phyloP scores from a whole-genome alignment of 2,329 filamentous ascomycete species.

The Botryotinia calthae region DNA sequence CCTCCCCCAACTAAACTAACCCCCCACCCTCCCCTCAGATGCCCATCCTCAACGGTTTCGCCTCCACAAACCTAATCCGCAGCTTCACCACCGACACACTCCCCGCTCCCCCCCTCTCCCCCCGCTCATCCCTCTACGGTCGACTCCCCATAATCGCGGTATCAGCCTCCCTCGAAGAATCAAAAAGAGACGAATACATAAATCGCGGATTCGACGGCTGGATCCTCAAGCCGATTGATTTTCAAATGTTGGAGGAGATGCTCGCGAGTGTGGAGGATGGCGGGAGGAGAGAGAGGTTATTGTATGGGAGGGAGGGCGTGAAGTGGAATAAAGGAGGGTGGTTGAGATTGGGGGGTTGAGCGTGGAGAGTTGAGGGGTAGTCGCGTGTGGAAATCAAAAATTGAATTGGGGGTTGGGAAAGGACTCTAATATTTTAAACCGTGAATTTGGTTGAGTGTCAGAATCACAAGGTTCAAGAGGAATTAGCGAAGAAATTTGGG shows the following conservation, averaged over 20 bases:
- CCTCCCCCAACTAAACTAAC: not conserved
- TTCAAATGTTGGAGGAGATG: slow-evolving; percentile 67
- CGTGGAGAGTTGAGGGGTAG: slow-evolving; percentile 67
- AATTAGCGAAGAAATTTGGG: not conserved
- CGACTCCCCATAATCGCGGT: slow-evolving; percentile 82
- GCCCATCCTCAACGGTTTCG: slow-evolving; percentile 84
- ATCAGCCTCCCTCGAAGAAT: slow-evolving; percentile 68
- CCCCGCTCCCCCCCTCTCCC: slow-evolving; percentile 31
- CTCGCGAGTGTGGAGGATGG: slow-evolving; percentile 66
- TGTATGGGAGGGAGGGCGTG: slow-evolving; percentile 63
- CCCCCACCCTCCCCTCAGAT: slow-evolving; percentile 55
- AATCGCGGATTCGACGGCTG: slow-evolving; percentile 83
- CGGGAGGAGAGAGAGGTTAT: slow-evolving; percentile 54
- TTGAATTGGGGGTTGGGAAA: not conserved
- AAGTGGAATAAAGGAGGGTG: slow-evolving; percentile 82
- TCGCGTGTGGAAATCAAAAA: slow-evolving; percentile 57
- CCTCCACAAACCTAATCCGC: slow-evolving; percentile 79
- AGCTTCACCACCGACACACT: slow-evolving; percentile 47
- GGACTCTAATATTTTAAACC: not conserved
- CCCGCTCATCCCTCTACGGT: slow-evolving; percentile 55
- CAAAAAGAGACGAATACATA: slow-evolving; percentile 65
- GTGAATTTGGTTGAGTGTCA: not conserved
- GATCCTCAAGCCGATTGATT: slow-evolving; percentile 87
- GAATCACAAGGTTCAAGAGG: not conserved
- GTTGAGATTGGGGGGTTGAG: slow-evolving; percentile 50